These are phyloP conservation scores for Yarrowia osloensis DNA, from an alignment of 805 yeast genomes.

Conservation along the genomic window DNA sequence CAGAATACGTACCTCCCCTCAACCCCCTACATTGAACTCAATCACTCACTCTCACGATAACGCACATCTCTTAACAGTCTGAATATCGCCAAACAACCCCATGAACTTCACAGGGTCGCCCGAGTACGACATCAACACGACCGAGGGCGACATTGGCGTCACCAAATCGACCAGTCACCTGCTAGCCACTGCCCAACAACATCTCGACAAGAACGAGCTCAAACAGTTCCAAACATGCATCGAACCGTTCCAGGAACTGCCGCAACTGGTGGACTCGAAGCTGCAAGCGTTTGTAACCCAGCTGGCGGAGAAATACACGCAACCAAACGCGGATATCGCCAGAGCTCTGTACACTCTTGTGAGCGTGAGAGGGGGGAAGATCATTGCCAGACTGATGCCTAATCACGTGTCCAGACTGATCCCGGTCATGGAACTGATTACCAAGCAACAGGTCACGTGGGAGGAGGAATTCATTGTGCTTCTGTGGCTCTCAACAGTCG, in stretches of 20 bases:
- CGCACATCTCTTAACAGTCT: background rate
- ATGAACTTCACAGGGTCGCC: constrained; percentile 30
- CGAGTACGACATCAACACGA: constrained; percentile 22
- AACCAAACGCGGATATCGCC: constrained; percentile 31
- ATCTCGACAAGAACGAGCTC: constrained; percentile 6
- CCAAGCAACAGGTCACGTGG: constrained; percentile 45
- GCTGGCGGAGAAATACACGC: constrained; percentile 10
- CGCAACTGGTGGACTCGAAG: constrained; percentile 38
- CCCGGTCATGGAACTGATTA: background rate
- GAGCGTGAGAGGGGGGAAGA: constrained; percentile 67
- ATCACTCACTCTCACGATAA: background rate
- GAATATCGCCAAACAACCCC: background rate
- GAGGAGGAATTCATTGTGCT: constrained; percentile 53
- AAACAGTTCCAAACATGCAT: constrained; percentile 27
- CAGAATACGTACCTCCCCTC: no score
- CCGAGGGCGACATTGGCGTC: constrained; percentile 35
- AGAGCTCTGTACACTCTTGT: constrained; percentile 58
- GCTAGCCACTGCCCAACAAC: constrained; percentile 18
- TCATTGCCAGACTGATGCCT: constrained; percentile 58
- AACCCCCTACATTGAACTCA: background rate
- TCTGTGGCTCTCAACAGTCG: constrained; percentile 71
- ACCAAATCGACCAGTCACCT: constrained; percentile 35
- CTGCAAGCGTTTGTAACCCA: constrained; percentile 31
- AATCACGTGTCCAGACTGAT: constrained; percentile 56
- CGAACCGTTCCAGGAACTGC: constrained; percentile 38